Base-by-base conservation (phyloP, 768 basidiomycete species). In the Agrocybe praecox region DNA sequence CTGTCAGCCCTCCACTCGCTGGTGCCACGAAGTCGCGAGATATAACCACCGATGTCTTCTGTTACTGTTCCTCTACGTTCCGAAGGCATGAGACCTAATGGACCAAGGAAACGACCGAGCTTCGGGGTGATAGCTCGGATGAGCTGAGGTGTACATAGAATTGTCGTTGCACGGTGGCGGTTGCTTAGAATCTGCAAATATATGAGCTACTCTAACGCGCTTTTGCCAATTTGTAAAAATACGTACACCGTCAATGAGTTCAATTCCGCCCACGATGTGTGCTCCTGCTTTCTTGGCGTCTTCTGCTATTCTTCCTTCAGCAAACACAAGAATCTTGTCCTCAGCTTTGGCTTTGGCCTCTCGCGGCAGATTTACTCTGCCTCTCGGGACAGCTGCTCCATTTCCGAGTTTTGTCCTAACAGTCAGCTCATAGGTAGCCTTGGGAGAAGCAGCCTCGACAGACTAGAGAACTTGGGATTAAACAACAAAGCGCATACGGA, bases 1-100 rank as follows among this genome's bases (percentile, higher is more conserved):
- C 89, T 89, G 74, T 97, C 94, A 9, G 92, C 93, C 72, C 88
- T 92, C 94, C 96, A 99, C 68, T 98, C 95, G 46, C 88, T 86
- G 4, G 88, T 87, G 12, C 92, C 93, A 54, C 86, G 83, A 33
- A 96, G 81, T 48, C 85, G 84, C 63, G 84, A 80, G 55, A 99
- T 86, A 61, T 90, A 96, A 12, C 86, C 86, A 14, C 80, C 87
- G 42, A 98, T 79, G 57, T 98, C 93, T 49, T 94, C 91, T 1
- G 93, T 92, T 18, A 98, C 96, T 1, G 96, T 96, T 5, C 97
- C 97, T 55, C 95, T 83, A 70, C 95, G 87, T 59, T 90, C 92
- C 7, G 92, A 90, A 11, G 97, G 97, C 96, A 99, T 97, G 45
- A 98, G 75, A 54, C 96, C 96, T 51, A 92, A 85, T 42, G 94